A percentile compares a stretch with the other conserved stretches of the same genome.
Evolutionary conservation across 208 protist species (phyloP).

Genomic region (Trypanosoma grayi): DNA sequence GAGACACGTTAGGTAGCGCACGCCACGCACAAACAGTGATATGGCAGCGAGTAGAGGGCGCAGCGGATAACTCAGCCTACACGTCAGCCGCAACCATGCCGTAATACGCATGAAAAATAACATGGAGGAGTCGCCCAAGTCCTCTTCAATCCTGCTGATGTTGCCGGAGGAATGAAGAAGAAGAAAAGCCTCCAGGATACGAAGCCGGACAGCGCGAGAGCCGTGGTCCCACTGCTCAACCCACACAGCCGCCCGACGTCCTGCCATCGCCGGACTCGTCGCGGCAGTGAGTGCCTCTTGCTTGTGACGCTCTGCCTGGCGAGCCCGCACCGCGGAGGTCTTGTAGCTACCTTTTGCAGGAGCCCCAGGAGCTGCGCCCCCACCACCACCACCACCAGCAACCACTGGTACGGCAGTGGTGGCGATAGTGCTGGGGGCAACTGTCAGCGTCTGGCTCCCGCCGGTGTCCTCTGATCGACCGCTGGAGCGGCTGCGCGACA

Average conservation of each 20-base stretch:
- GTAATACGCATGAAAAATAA: slow-evolving; percentile 83
- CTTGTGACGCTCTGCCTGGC: neutral
- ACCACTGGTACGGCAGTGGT: neutral
- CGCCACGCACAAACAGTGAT: slow-evolving; percentile 73
- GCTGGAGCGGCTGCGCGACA: too few species aligned
- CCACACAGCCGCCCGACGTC: slow-evolving; percentile 60
- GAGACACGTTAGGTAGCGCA: slow-evolving; percentile 72
- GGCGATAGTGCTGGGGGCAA: neutral
- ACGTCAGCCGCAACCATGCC: slow-evolving; percentile 79
- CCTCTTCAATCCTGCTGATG: slow-evolving; percentile 48
- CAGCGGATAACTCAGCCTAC: slow-evolving; percentile 36
- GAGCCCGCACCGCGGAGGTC: neutral
- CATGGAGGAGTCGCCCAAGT: slow-evolving; percentile 73
- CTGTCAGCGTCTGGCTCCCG: too few species aligned
- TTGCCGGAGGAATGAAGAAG: slow-evolving; percentile 65
- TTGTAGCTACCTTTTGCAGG: neutral
- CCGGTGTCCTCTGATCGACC: too few species aligned
- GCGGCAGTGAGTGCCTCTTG: slow-evolving; percentile 21
- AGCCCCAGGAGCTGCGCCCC: neutral
- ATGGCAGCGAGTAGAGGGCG: slow-evolving; percentile 53
- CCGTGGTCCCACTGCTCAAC: slow-evolving; percentile 70
- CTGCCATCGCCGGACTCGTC: slow-evolving; percentile 27
- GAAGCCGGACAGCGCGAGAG: slow-evolving; percentile 30
- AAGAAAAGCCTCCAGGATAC: slow-evolving; percentile 69
- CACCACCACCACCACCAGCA: too few species aligned